These are phyloP conservation scores for Phytophthora sansomeana DNA, from an alignment of 352 stramenopile genomes.

Conservation along the genomic window DNA sequence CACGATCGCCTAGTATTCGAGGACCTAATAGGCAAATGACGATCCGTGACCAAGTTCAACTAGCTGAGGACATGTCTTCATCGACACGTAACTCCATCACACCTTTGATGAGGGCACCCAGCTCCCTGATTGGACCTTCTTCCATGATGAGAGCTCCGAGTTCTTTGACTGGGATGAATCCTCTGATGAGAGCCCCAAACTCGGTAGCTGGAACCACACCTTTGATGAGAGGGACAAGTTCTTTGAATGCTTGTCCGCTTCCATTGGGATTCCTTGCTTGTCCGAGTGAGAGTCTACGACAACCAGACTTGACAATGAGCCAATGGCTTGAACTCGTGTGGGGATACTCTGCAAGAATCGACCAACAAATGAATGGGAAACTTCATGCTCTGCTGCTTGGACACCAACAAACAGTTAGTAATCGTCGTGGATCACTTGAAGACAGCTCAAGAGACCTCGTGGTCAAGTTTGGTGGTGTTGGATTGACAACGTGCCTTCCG, in stretches of 20 bases:
- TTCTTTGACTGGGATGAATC: neutral
- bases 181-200: neutral
- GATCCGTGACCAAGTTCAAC: slow-evolving; percentile 11
- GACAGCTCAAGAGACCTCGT: slow-evolving; percentile 18
- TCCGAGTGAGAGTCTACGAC: slow-evolving; percentile 24
- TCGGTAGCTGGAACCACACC: neutral
- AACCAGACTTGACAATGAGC: slow-evolving; percentile 20
- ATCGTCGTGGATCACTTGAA: slow-evolving; percentile 17
- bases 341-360: slow-evolving; percentile 30
- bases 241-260: slow-evolving; percentile 4
- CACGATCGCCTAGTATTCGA: neutral
- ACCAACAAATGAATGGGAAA: slow-evolving; percentile 24
- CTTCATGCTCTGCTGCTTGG: slow-evolving; percentile 30
- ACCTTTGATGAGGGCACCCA: slow-evolving; percentile 7
- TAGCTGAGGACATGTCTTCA: neutral
- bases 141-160: neutral
- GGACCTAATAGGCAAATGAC: slow-evolving; percentile 23
- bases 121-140: neutral
- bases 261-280: slow-evolving; percentile 32
- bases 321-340: slow-evolving; percentile 51
- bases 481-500: neutral
- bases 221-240: slow-evolving; percentile 4
- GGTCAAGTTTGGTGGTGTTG: neutral
- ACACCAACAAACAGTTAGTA: slow-evolving; percentile 1
- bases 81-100: neutral